phyloP scores from a whole-genome alignment of 257 asterid genomes.

The Nyctanthes arbortristis region DNA sequence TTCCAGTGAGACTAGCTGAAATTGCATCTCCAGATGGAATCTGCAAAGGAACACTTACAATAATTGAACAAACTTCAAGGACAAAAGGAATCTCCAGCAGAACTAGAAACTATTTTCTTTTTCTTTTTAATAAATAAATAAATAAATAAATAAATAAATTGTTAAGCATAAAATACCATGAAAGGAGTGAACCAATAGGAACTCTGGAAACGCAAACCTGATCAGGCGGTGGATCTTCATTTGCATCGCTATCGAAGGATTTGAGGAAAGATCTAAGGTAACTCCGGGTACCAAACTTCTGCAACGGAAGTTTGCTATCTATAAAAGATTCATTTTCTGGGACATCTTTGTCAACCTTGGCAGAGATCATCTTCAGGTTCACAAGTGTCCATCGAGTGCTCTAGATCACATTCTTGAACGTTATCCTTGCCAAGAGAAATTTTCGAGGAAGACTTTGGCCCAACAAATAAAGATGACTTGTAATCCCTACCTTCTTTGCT shows the following conservation, averaged over 20 bases:
- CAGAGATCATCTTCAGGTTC: constrained; percentile 23
- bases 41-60: constrained; percentile 32
- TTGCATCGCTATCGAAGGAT: constrained; percentile 27
- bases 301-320: constrained; percentile 27
- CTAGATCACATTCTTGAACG: constrained; percentile 25
- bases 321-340: constrained; percentile 30
- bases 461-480: constrained; percentile 20
- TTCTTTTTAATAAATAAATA: background rate
- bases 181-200: constrained; percentile 5
- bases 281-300: constrained; percentile 32
- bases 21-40: constrained; percentile 34
- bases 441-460: constrained; percentile 22
- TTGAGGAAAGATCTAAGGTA: constrained; percentile 22
- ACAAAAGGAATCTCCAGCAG: background rate
- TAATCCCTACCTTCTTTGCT: constrained; percentile 26
- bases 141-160: background rate
- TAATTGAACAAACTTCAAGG: constrained; percentile 14
- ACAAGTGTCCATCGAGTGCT: constrained; percentile 26
- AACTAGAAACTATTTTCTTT: background rate
- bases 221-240: constrained; percentile 25
- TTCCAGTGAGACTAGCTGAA: constrained; percentile 27
- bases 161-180: background rate
- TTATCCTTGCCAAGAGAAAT: constrained; percentile 21
- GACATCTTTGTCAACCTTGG: constrained; percentile 20
- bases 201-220: constrained; percentile 43